A percentile compares a stretch with the other conserved stretches of the same genome.
Evolutionary conservation across 257 asterid species (phyloP).

Genomic region (Solanum boliviense): DNA sequence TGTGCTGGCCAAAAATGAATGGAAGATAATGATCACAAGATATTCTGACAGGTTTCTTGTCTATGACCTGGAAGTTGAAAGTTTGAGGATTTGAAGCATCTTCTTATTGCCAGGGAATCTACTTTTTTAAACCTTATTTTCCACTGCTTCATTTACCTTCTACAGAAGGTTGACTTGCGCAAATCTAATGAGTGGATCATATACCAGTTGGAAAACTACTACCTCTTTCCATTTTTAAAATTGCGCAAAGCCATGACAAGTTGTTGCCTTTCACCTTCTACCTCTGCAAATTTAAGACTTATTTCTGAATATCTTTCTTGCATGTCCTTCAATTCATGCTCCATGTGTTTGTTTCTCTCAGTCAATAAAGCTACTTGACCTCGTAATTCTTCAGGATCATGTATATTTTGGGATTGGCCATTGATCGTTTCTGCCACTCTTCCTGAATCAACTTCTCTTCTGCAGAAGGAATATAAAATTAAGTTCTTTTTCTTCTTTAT

Average conservation of each 20-base stretch:
- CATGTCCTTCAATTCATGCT: slow-evolving; percentile 69
- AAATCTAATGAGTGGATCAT: background rate
- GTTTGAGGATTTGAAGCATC: background rate
- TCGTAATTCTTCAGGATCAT: slow-evolving; percentile 33
- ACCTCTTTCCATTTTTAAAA: slow-evolving; percentile 53
- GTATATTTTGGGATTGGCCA: slow-evolving; percentile 18
- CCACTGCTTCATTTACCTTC: background rate
- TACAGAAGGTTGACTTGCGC: background rate
- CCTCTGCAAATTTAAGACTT: slow-evolving; percentile 95
- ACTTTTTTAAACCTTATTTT: background rate
- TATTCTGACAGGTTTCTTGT: background rate
- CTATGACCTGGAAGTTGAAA: background rate
- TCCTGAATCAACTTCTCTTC: slow-evolving; percentile 13
- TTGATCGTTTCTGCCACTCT: slow-evolving; percentile 11
- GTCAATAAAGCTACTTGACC: slow-evolving; percentile 49
- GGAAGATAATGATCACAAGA: background rate
- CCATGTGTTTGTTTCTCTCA: slow-evolving; percentile 67
- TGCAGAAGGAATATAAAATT: slow-evolving; percentile 4
- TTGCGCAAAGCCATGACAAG: slow-evolving; percentile 90
- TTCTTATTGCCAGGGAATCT: slow-evolving; percentile 1
- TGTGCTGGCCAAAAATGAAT: background rate
- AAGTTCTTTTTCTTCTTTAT: background rate
- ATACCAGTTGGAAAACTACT: background rate
- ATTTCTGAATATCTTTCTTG: slow-evolving; percentile 87
- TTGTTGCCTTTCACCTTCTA: slow-evolving; percentile 95